These are phyloP conservation scores for Leptographium galeiforme DNA, from an alignment of 2,329 filamentous ascomycete species.

Conservation along the genomic window DNA sequence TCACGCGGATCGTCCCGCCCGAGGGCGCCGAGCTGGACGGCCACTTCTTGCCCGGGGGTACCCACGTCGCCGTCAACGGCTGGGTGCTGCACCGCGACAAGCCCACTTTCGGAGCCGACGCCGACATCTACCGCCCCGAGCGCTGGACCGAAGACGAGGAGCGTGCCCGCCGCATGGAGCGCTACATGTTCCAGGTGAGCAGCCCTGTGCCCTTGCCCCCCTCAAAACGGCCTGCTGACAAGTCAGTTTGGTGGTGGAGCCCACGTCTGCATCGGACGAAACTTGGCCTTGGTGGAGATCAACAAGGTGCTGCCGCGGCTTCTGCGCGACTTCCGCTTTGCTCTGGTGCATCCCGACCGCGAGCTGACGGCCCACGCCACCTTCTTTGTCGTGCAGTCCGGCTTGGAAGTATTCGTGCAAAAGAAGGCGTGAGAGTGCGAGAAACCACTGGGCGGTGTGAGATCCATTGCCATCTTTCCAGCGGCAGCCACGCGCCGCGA, in stretches of 20 bases:
- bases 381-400: conserved; percentile 47
- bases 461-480: too few species aligned
- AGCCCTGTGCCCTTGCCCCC: neutral
- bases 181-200: conserved; percentile 39
- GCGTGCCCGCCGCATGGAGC: conserved; percentile 31
- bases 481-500: too few species aligned
- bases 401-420: conserved; percentile 36
- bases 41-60: conserved; percentile 36
- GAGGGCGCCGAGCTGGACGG: conserved; percentile 39
- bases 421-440: conserved; percentile 8
- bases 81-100: conserved; percentile 38
- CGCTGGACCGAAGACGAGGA: conserved; percentile 38
- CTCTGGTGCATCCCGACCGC: conserved; percentile 34
- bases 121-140: conserved; percentile 38
- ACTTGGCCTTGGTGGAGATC: conserved; percentile 41
- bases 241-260: conserved; percentile 38
- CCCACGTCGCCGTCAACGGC: conserved; percentile 37
- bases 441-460: too few species aligned
- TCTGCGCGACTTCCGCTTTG: conserved; percentile 38
- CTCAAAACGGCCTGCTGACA: neutral
- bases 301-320: conserved; percentile 45
- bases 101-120: conserved; percentile 35
- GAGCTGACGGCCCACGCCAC: conserved; percentile 39
- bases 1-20: conserved; percentile 35
- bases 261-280: conserved; percentile 41